A percentile compares a stretch with the other conserved stretches of the same genome.
Evolutionary conservation across 2,329 filamentous ascomycete species (phyloP).

Genomic region (Aspergillus hortae): DNA sequence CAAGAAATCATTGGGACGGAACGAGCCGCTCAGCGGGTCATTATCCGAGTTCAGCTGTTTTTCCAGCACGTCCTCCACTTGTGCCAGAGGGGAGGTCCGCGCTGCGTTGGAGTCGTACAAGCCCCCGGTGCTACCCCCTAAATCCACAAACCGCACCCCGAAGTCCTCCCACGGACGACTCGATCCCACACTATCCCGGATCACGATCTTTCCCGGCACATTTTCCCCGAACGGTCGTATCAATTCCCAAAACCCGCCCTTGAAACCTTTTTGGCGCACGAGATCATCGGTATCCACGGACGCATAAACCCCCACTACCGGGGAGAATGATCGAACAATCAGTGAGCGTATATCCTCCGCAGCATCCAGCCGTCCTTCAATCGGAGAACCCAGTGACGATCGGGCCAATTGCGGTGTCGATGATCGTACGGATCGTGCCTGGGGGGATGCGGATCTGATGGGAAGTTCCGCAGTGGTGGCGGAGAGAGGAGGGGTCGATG

Average conservation of each 20-base stretch:
- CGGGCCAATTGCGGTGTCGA: constrained; percentile 49
- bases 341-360: constrained; percentile 59
- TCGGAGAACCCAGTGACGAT: constrained; percentile 42
- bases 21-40: constrained; percentile 37
- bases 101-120: constrained; percentile 37
- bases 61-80: constrained; percentile 78
- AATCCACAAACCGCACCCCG: constrained; percentile 75
- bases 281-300: constrained; percentile 81
- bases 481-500: constrained; percentile 50
- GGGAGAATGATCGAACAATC: constrained; percentile 81
- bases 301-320: constrained; percentile 82
- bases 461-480: constrained; percentile 65
- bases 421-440: constrained; percentile 56
- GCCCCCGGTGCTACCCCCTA: constrained; percentile 47
- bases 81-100: constrained; percentile 39
- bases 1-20: constrained; percentile 28
- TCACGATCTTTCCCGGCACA: constrained; percentile 80
- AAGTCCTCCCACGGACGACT: constrained; percentile 86
- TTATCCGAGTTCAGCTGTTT: constrained; percentile 76
- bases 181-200: constrained; percentile 83
- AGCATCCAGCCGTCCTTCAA: constrained; percentile 52
- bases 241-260: constrained; percentile 76
- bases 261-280: constrained; percentile 77
- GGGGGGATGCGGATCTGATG: constrained; percentile 66
- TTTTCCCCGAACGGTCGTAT: constrained; percentile 87